Conservation (phyloP, 2,329 filamentous ascomycete genomes). For the Aspergillus sergii region DNA sequence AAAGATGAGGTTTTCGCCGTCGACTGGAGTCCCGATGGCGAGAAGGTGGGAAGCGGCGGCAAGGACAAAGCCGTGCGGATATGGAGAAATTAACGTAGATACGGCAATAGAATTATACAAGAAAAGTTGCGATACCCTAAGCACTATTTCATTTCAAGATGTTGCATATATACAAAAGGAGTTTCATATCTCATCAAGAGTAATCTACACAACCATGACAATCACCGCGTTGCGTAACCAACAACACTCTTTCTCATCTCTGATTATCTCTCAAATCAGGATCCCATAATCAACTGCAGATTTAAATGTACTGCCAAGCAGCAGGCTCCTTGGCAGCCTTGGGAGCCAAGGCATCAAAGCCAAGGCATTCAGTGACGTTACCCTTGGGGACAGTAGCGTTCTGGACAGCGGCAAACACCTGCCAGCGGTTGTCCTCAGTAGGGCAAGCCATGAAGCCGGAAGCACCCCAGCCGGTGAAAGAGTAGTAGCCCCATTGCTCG, state of each 20-base stretch:
- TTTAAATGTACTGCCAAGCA: conserved; percentile 47
- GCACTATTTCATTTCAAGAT: neutral
- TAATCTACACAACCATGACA: neutral
- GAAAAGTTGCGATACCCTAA: conserved; percentile 24
- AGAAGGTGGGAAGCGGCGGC: conserved; percentile 85
- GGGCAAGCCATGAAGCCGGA: conserved; percentile 51
- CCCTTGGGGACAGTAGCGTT: conserved; percentile 46
- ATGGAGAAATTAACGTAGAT: conserved; percentile 59
- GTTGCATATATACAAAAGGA: conserved; percentile 2
- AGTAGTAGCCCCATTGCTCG: conserved; percentile 31
- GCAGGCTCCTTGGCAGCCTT: conserved; percentile 30
- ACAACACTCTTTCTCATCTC: neutral
- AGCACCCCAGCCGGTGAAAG: conserved; percentile 38
- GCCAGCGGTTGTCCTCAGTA: conserved; percentile 33
- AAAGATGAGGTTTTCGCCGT: conserved; percentile 92
- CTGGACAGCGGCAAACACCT: conserved; percentile 45
- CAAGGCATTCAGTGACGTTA: conserved; percentile 41
- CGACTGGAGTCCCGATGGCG: conserved; percentile 91
- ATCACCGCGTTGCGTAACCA: neutral
- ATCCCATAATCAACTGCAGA: neutral
- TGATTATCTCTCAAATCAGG: neutral
- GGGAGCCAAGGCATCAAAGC: conserved; percentile 41
- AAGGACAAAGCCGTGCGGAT: conserved; percentile 79
- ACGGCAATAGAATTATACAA: conserved; percentile 1
- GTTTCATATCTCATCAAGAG: neutral